Percentiles rank a stretch among this genome's conserved stretches.
These are phyloP conservation scores for Agastache rugosa DNA, from an alignment of 257 asterid species.

Conservation along the genomic window DNA sequence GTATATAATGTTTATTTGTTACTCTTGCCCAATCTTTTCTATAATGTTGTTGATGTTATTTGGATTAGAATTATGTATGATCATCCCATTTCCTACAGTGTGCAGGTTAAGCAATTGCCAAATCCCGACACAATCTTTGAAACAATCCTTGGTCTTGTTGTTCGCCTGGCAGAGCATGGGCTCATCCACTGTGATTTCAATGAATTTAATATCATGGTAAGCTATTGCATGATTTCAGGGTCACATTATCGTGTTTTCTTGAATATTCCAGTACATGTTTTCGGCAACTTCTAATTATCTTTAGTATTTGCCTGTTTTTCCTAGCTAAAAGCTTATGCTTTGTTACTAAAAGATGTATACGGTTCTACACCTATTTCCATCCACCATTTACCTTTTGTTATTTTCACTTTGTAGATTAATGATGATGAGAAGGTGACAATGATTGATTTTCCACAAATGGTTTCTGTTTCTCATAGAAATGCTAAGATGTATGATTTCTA, in stretches of 20 bases:
- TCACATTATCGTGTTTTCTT: constrained; percentile 22
- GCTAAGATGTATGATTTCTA: constrained; percentile 70
- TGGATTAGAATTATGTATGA: constrained; percentile 26
- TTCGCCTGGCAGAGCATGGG: constrained; percentile 96
- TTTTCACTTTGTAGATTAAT: constrained; percentile 65
- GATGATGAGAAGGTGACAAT: constrained; percentile 92
- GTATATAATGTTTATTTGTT: no score
- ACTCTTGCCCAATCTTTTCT: neutral
- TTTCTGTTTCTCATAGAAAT: constrained; percentile 89
- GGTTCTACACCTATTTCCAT: constrained; percentile 18
- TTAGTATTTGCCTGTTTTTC: constrained; percentile 8
- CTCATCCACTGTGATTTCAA: constrained; percentile 97
- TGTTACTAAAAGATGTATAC: constrained; percentile 1
- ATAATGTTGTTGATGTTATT: neutral
- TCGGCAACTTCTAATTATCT: constrained; percentile 16
- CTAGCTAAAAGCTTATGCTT: constrained; percentile 6
- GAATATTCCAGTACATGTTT: constrained; percentile 12
- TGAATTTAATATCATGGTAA: constrained; percentile 93
- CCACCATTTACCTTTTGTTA: neutral
- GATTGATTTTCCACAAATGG: constrained; percentile 99
- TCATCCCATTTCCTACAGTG: constrained; percentile 52
- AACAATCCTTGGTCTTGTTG: constrained; percentile 73
- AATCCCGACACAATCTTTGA: constrained; percentile 83
- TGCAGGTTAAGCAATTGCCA: constrained; percentile 87
- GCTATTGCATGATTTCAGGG: constrained; percentile 31